phyloP scores from a whole-genome alignment of 768 basidiomycete species.

The Mycena vulgaris region DNA sequence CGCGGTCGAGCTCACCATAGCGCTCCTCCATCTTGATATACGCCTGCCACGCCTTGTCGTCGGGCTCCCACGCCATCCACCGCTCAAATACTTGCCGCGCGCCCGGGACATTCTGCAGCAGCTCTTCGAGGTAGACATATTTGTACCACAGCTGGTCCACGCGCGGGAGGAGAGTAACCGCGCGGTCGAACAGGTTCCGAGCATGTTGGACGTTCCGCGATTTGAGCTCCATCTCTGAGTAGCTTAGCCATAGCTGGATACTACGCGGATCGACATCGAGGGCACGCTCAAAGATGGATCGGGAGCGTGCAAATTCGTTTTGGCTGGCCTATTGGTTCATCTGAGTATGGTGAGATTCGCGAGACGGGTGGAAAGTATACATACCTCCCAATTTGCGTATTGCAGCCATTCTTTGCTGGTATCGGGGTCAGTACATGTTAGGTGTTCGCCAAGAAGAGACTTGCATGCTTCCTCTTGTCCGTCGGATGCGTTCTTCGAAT shows the following conservation, averaged over 20 bases:
- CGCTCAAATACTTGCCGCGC: conserved; percentile 98
- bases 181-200: conserved; percentile 96
- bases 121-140: conserved; percentile 98
- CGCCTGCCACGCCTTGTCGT: conserved; percentile 99
- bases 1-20: conserved; percentile 92
- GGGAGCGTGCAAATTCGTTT: conserved; percentile 94
- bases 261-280: conserved; percentile 95
- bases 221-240: conserved; percentile 98
- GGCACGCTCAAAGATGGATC: conserved; percentile 97
- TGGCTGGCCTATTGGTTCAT: conserved; percentile 79
- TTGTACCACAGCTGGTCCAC: conserved; percentile 99
- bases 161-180: conserved; percentile 95
- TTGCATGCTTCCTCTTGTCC: conserved; percentile 86
- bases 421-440: conserved; percentile 14
- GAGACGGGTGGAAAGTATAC: conserved; percentile 33
- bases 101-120: conserved; percentile 95
- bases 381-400: conserved; percentile 89
- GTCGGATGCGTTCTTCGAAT: conserved; percentile 90
- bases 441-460: neutral
- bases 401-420: conserved; percentile 88
- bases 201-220: conserved; percentile 98
- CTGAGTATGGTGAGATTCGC: conserved; percentile 8
- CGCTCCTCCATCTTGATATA: conserved; percentile 98
- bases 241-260: conserved; percentile 93
- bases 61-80: conserved; percentile 99